Conservation (phyloP, 495 filamentous ascomycete species). For the Hypoxylon subgilvum region DNA sequence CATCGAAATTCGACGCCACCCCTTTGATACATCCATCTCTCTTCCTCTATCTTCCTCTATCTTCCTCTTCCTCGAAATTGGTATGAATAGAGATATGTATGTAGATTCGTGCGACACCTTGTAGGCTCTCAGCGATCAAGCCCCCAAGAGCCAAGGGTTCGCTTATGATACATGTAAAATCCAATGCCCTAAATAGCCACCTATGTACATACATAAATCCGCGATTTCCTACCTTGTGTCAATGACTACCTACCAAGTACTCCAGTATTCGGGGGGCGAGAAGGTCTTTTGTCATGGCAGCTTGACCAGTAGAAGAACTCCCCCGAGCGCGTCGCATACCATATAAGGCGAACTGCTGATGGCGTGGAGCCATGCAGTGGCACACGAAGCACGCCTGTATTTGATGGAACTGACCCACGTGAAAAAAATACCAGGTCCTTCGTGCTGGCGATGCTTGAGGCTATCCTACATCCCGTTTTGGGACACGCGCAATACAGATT, state of each 20-base stretch:
- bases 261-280: neutral
- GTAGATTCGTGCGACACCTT: too few relatives aligned
- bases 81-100: too few relatives aligned
- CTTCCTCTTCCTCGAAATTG: neutral
- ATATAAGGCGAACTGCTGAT: conserved; percentile 12
- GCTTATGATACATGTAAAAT: neutral
- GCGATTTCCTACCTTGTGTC: too few relatives aligned
- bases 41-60: too few relatives aligned
- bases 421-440: conserved; percentile 26
- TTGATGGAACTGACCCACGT: conserved; percentile 33
- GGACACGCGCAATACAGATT: conserved; percentile 24
- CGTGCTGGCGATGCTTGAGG: conserved; percentile 9
- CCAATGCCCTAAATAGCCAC: neutral
- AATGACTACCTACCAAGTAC: too few relatives aligned
- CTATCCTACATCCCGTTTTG: conserved; percentile 23
- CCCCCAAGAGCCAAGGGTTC: neutral
- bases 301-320: neutral
- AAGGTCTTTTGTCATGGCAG: neutral
- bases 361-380: conserved; percentile 24
- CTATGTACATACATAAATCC: neutral
- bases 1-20: conserved; percentile 7
- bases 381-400: conserved; percentile 19
- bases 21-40: neutral
- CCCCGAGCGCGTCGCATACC: conserved; percentile 8
- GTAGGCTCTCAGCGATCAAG: neutral